Evolutionary conservation across 306 rosid genomes (phyloP).

Genomic region (Sesbania bispinosa): DNA sequence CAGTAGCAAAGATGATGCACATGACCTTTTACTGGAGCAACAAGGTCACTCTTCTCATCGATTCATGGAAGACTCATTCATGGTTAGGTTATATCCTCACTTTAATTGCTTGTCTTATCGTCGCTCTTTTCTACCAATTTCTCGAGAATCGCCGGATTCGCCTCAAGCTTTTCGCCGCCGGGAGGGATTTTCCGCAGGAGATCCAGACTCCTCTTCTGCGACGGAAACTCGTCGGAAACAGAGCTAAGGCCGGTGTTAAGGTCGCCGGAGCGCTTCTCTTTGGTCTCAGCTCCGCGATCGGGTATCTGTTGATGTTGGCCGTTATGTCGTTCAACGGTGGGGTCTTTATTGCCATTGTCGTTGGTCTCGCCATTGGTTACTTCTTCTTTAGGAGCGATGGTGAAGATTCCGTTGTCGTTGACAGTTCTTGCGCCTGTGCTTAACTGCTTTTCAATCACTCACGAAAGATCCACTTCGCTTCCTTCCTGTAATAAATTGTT

Average conservation of each 20-base stretch:
- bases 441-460: background rate
- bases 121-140: conserved; percentile 71
- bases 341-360: conserved; percentile 64
- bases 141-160: conserved; percentile 72
- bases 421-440: conserved; percentile 86
- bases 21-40: conserved; percentile 97
- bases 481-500: background rate
- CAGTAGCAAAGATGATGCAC: conserved; percentile 79
- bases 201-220: conserved; percentile 56
- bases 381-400: conserved; percentile 60
- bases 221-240: conserved; percentile 18
- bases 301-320: conserved; percentile 83
- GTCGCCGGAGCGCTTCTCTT: conserved; percentile 61
- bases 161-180: conserved; percentile 40
- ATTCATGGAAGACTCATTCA: conserved; percentile 72
- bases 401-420: conserved; percentile 46
- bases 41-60: conserved; percentile 59
- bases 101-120: conserved; percentile 60
- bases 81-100: conserved; percentile 60
- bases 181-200: conserved; percentile 27
- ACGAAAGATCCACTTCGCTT: background rate
- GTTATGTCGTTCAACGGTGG: conserved; percentile 94
- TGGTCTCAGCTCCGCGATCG: conserved; percentile 80
- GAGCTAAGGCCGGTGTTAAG: conserved; percentile 27
- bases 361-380: conserved; percentile 79